Conservation (phyloP, 352 stramenopile genomes). For the Pythium utonaiense region DNA sequence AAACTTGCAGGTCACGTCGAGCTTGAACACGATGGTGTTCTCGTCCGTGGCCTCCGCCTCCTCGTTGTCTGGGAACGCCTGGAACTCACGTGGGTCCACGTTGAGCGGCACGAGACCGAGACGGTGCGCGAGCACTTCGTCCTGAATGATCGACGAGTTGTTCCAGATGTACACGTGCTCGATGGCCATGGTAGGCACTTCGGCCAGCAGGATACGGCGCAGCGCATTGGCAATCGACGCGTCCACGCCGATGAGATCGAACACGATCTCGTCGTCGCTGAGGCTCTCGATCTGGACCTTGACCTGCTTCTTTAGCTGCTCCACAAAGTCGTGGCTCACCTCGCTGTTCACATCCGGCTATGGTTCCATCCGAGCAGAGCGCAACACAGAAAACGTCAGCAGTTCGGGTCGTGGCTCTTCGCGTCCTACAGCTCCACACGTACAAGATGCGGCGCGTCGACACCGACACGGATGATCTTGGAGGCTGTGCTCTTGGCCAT, state of each 20-base stretch:
- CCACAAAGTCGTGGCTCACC: slow-evolving; percentile 72
- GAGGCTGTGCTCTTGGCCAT: slow-evolving; percentile 63
- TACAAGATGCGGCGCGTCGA: slow-evolving; percentile 78
- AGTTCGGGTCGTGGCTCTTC: background rate
- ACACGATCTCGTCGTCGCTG: slow-evolving; percentile 87
- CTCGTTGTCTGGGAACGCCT: slow-evolving; percentile 83
- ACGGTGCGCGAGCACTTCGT: slow-evolving; percentile 91
- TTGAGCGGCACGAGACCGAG: slow-evolving; percentile 84
- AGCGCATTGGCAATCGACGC: slow-evolving; percentile 91
- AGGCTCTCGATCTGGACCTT: slow-evolving; percentile 85
- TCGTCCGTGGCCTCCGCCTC: slow-evolving; percentile 91
- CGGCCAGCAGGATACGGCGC: slow-evolving; percentile 86
- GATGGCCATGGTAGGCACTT: slow-evolving; percentile 93
- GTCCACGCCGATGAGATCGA: slow-evolving; percentile 90
- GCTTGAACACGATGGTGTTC: slow-evolving; percentile 96
- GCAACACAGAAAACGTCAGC: background rate
- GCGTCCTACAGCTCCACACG: slow-evolving; percentile 10
- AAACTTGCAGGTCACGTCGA: slow-evolving; percentile 89
- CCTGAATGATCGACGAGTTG: slow-evolving; percentile 93
- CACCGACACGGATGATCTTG: slow-evolving; percentile 74
- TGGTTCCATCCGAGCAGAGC: too few species aligned
- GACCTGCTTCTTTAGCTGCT: slow-evolving; percentile 80
- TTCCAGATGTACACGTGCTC: slow-evolving; percentile 94
- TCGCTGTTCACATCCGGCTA: slow-evolving; percentile 75
- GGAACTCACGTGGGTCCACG: slow-evolving; percentile 83